Evolutionary conservation across 768 basidiomycete genomes (phyloP), one percentile per base, ranked within the genome.

Genomic region (Suillus decipiens): DNA sequence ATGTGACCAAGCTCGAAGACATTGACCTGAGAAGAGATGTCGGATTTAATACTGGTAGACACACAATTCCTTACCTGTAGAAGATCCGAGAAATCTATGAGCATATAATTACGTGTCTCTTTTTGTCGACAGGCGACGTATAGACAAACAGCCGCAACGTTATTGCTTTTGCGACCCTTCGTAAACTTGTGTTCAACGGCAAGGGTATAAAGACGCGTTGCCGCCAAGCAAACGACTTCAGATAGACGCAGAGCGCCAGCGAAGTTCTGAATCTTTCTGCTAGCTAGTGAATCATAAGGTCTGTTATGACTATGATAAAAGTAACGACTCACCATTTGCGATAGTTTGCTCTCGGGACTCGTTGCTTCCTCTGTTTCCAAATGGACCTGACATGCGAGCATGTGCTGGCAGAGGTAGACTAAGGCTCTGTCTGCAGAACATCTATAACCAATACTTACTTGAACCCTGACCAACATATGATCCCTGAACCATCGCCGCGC

Each of bases 31-130:
- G 55, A 50, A 61, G 47, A 39, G 54, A 56, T 42, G 22, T 61
- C 19, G 33, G 34, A 63, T 19, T 28, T 53, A 34, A 24, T 17
- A 11, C 28, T 1, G 24, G 39, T 41, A 42, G 14, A 28, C 5
- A 19, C 45, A 42, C 9, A 33, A 17, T 31, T 61, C 3, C 15
- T 65, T 67, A 91, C 96, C 80, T 94, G 91, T 4, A 99, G 84
- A 45, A 96, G 81, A 72, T 99, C 96, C n/a, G 94, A 94, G 70
- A 99, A 99, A 77, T 99, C 97, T 66, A 99, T 99, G 31, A 99
- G 86, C 97, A 99, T 99, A 75, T 96, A 93, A 62, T 89, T 93
- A 59, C 90, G 79, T 0, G 93, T 94, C 76, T 96, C 93, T 70
- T 90, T 92, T 76, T 95, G 89, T 64, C 96, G 77, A 72, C 95